phyloP scores from a whole-genome alignment of 1,284 basidiomycete species.

The Papiliotrema fonsecae region DNA sequence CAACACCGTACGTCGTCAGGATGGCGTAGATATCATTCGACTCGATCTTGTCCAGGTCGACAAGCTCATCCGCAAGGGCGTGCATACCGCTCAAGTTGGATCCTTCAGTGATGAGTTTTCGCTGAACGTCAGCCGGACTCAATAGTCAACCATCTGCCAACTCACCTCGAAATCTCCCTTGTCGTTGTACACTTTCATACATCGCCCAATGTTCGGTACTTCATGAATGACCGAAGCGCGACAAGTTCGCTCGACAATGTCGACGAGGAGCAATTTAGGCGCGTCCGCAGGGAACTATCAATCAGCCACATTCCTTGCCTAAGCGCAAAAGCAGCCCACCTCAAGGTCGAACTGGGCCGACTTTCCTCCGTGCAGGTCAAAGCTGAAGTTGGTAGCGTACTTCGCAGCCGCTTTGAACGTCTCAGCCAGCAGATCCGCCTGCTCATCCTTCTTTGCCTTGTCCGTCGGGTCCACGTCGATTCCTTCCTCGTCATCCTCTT shows the following conservation, averaged over 20 bases:
- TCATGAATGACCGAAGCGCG: slow-evolving; percentile 78
- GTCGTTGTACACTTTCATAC: slow-evolving; percentile 48
- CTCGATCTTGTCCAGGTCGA: slow-evolving; percentile 78
- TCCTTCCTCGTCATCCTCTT: slow-evolving; percentile 44
- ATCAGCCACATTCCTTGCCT: too few relatives aligned
- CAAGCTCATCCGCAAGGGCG: slow-evolving; percentile 72
- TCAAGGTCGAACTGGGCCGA: slow-evolving; percentile 74
- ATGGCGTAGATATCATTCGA: slow-evolving; percentile 96
- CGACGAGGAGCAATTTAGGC: slow-evolving; percentile 86
- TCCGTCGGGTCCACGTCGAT: slow-evolving; percentile 49
- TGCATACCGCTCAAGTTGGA: slow-evolving; percentile 91
- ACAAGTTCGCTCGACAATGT: slow-evolving; percentile 81
- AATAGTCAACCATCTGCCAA: not conserved
- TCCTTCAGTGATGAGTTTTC: slow-evolving; percentile 58
- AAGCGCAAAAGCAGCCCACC: slow-evolving; percentile 52
- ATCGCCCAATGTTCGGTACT: slow-evolving; percentile 74
- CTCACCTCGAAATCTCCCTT: slow-evolving; percentile 46
- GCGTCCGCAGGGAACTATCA: slow-evolving; percentile 55
- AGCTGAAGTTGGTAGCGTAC: slow-evolving; percentile 63
- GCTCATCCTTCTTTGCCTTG: slow-evolving; percentile 49
- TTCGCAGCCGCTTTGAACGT: slow-evolving; percentile 52
- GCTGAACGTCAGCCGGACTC: slow-evolving; percentile 20
- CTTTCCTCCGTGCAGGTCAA: slow-evolving; percentile 57
- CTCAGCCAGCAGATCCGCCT: slow-evolving; percentile 47
- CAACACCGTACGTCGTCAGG: slow-evolving; percentile 89